Percentiles rank a stretch among this genome's conserved stretches.
These are phyloP conservation scores for Paradendryphiella salina DNA, from an alignment of 2,329 filamentous ascomycete genomes.

Conservation along the genomic window DNA sequence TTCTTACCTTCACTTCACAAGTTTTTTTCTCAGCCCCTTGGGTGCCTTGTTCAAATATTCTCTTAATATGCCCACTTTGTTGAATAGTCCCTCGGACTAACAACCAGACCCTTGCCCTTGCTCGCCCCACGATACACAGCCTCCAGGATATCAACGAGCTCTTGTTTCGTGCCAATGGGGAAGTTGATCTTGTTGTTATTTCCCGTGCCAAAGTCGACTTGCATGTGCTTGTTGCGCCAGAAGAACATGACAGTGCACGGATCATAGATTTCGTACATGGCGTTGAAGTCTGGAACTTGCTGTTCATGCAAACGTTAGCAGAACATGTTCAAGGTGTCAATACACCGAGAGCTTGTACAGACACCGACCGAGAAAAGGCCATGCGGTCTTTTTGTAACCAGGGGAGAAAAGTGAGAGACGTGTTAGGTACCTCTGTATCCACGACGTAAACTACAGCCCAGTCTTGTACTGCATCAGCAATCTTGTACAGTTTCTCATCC, in stretches of 20 bases:
- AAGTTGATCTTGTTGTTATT: constrained; percentile 98
- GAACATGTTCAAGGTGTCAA: not conserved
- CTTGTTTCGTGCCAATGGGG: constrained; percentile 91
- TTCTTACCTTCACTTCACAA: not conserved
- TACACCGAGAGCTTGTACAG: too few species aligned
- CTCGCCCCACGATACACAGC: constrained; percentile 93
- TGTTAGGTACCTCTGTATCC: constrained; percentile 65
- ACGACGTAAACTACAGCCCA: constrained; percentile 83
- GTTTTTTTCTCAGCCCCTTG: not conserved
- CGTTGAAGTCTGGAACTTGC: constrained; percentile 78
- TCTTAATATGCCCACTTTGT: constrained; percentile 60
- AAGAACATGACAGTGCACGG: constrained; percentile 93
- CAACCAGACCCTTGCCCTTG: constrained; percentile 90
- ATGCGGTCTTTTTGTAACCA: too few species aligned
- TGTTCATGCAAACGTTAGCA: not conserved
- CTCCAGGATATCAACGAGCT: constrained; percentile 97
- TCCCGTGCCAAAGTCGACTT: constrained; percentile 64
- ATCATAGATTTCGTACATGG: constrained; percentile 89
- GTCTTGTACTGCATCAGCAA: constrained; percentile 67
- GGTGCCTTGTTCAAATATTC: not conserved
- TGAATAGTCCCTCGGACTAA: constrained; percentile 83
- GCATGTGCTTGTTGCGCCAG: constrained; percentile 61
- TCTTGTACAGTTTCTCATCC: constrained; percentile 31
- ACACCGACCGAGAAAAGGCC: not conserved
- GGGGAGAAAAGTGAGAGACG: too few species aligned